Conservation (phyloP, 495 filamentous ascomycete genomes). For the Penicillium angulare region DNA sequence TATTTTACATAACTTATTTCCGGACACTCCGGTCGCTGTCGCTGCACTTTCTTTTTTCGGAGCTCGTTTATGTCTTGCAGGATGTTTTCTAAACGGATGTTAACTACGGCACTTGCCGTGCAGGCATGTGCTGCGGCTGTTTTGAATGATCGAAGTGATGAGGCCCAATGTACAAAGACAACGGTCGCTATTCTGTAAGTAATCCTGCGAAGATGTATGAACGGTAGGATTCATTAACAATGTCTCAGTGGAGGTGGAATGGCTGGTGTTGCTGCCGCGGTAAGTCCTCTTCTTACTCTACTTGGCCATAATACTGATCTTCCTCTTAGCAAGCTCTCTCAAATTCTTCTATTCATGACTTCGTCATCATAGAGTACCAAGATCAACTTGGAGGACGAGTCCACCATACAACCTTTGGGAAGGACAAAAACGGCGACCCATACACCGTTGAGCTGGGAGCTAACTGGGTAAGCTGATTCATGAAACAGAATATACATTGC, state of each 20-base stretch:
- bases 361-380: conserved; percentile 22
- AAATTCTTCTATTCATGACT: conserved; percentile 19
- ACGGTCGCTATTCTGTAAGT: conserved; percentile 33
- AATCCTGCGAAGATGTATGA: neutral
- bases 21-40: neutral
- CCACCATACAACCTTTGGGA: conserved; percentile 15
- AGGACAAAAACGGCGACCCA: conserved; percentile 15
- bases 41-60: neutral
- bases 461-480: conserved; percentile 12
- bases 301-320: neutral
- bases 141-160: conserved; percentile 7
- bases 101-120: conserved; percentile 9
- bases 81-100: conserved; percentile 12
- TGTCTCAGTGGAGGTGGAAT: conserved; percentile 31
- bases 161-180: conserved; percentile 28
- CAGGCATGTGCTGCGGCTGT: conserved; percentile 13
- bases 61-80: neutral
- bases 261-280: conserved; percentile 66
- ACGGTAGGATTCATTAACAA: neutral
- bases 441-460: conserved; percentile 20
- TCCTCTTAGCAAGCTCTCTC: conserved; percentile 15
- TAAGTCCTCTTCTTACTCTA: conserved; percentile 14
- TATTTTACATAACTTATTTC: neutral
- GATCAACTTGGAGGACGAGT: conserved; percentile 19
- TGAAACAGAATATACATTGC: neutral